A percentile compares a stretch with the other conserved stretches of the same genome.
Conservation (phyloP, 1,284 basidiomycete species). For the Cronartium quercuum region DNA sequence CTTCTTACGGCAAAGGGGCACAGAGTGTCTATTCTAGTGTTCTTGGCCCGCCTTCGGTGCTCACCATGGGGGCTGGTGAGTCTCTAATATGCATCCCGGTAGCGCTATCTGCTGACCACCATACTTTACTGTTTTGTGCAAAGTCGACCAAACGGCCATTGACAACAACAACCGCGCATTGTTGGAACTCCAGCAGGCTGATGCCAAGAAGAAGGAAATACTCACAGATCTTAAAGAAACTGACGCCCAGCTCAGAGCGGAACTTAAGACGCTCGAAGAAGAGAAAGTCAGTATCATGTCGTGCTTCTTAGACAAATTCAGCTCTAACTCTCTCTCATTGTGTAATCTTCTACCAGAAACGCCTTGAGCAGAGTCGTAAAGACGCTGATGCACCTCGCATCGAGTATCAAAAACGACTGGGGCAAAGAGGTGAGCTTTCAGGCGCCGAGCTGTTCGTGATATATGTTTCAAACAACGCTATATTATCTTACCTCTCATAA, state of each 20-base stretch:
- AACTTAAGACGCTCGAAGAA: background rate
- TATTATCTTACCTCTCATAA: background rate
- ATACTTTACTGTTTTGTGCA: background rate
- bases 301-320: too few relatives aligned
- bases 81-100: background rate
- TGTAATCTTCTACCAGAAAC: background rate
- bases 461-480: background rate
- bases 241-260: slow-evolving; percentile 12
- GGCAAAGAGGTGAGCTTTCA: background rate
- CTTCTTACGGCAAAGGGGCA: slow-evolving; percentile 21
- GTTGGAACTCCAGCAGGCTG: background rate
- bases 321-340: background rate
- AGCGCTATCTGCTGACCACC: background rate
- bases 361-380: background rate
- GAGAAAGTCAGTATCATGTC: too few relatives aligned
- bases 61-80: slow-evolving; percentile 22
- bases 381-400: background rate
- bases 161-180: background rate
- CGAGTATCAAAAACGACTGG: background rate
- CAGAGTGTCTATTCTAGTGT: slow-evolving; percentile 24
- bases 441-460: too few relatives aligned
- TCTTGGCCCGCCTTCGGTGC: background rate
- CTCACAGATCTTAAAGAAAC: background rate
- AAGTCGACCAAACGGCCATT: slow-evolving; percentile 14
- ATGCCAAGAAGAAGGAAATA: slow-evolving; percentile 1